Evolutionary conservation across 129 eudicot genomes (phyloP), one percentile per base, ranked within the genome.

Genomic region (Pittosporum tobira): DNA sequence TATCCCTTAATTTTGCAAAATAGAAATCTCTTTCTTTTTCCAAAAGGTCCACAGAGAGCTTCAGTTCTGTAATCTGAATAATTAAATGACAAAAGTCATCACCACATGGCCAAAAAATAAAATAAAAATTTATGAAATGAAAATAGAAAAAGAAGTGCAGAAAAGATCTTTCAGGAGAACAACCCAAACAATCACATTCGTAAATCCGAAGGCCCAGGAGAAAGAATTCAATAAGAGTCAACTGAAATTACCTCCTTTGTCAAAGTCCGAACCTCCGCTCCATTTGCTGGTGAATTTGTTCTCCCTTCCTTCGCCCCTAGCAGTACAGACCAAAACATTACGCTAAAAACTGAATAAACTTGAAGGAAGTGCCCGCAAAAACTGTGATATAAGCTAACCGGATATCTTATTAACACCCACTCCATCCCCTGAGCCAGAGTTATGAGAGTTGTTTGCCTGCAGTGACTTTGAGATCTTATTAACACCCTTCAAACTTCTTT

Each of bases 1-100:
- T 73, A 68, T 91, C 94, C 58, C 96, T 73, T 51, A 91, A 68
- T 44, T 91, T 91, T 27, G 83, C 79, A 61, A 86, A 91, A 70
- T 91, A 91, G 67, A 83, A 91, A 63, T 91, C 98, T 59, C 95
- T 81, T 66, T 91, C 98, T 70, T 76, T 86, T 53, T 86, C 98
- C 77, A 91, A 64, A 47, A 65, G 75, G 61, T 91, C 98, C 37
- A 78, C 90, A 22, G 87, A 86, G 46, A 91, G 59, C 83, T 83
- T 86, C 62, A 91, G 75, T 45, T 91, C 96, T 25, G 96, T 78
- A 44, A 86, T 67, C 98, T 91, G 81, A 34, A 70, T 34, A 51
- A 68, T 16, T 24, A 22, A 38, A 45, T 61, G 18, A 60, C 21
- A 61, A 13, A 65, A 25, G 37, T 48, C 40, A 30, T 28, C 28